A percentile compares a stretch with the other conserved stretches of the same genome.
Evolutionary conservation across 2,329 filamentous ascomycete species (phyloP).

Genomic region (Emericellopsis cladophorae): DNA sequence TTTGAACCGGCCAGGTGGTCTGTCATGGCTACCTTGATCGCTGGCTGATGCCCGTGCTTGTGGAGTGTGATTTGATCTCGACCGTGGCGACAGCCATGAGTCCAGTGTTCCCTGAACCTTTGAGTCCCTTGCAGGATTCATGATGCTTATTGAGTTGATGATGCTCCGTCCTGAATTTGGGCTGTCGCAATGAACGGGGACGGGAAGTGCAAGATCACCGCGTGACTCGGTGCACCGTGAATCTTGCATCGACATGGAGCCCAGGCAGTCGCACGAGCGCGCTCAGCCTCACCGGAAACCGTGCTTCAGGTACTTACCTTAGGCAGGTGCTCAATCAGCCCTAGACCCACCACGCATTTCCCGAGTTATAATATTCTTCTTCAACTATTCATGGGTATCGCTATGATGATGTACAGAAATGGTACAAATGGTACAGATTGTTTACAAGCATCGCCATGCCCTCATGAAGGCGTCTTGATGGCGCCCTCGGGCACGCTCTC

Average conservation of each 20-base stretch:
- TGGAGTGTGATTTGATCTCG: not conserved
- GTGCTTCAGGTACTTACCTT: no score
- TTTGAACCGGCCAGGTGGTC: not conserved
- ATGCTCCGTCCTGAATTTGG: no score
- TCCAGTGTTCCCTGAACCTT: constrained; percentile 13
- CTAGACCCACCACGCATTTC: not conserved
- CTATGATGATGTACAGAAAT: not conserved
- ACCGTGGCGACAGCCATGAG: constrained; percentile 10
- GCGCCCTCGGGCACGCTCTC: constrained; percentile 20
- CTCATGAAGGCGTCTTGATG: constrained; percentile 26
- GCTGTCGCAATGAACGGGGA: no score
- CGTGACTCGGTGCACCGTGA: no score
- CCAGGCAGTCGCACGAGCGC: no score
- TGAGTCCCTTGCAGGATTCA: no score
- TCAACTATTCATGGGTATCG: not conserved
- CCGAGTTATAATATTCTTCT: not conserved
- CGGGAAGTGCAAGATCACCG: no score
- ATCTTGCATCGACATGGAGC: no score
- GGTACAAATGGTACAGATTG: not conserved
- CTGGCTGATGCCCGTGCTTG: not conserved
- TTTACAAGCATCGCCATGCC: constrained; percentile 1
- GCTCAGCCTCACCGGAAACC: no score
- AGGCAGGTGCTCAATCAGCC: no score
- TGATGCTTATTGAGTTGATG: no score
- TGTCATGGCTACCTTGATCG: not conserved